These are phyloP conservation scores for Paspalum notatum DNA, from an alignment of 176 grass and related monocot genomes.

Conservation along the genomic window DNA sequence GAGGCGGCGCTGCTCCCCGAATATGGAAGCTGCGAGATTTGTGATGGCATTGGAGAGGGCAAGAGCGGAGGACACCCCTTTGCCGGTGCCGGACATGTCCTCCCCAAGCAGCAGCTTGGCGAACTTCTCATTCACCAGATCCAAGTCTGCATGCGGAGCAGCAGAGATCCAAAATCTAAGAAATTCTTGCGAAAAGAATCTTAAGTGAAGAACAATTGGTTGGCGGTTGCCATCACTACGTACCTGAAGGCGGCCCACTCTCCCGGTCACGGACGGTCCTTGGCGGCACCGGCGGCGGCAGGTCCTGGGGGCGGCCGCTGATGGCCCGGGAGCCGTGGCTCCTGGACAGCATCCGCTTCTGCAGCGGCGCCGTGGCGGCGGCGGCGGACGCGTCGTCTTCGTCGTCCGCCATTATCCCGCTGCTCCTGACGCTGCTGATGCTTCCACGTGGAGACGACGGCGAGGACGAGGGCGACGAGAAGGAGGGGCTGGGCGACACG, in stretches of 20 bases:
- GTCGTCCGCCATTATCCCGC: slow-evolving; percentile 17
- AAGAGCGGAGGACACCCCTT: slow-evolving; percentile 80
- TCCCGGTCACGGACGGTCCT: slow-evolving; percentile 6
- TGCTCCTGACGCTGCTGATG: slow-evolving; percentile 36
- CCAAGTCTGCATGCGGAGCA: slow-evolving; percentile 48
- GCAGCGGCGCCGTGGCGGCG: slow-evolving; percentile 19
- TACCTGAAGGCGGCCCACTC: slow-evolving; percentile 41
- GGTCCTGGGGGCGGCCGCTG: not conserved
- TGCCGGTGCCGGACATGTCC: slow-evolving; percentile 83
- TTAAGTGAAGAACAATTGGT: not conserved
- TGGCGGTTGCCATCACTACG: no score
- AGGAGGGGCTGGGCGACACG: slow-evolving; percentile 43
- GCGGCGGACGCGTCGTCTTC: not conserved
- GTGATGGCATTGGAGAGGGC: slow-evolving; percentile 86
- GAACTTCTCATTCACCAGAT: slow-evolving; percentile 76
- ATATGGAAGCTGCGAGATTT: slow-evolving; percentile 89
- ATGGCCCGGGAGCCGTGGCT: slow-evolving; percentile 44
- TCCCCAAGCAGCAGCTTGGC: slow-evolving; percentile 80
- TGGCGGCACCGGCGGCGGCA: slow-evolving; percentile 34
- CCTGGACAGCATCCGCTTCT: slow-evolving; percentile 41
- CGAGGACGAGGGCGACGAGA: slow-evolving; percentile 36
- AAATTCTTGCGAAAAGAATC: not conserved
- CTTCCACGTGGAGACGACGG: not conserved
- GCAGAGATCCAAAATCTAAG: no score
- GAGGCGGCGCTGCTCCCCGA: slow-evolving; percentile 78